A percentile compares a stretch with the other conserved stretches of the same genome.
phyloP scores from a whole-genome alignment of 352 stramenopile species.

The Globisporangium viniferum region DNA sequence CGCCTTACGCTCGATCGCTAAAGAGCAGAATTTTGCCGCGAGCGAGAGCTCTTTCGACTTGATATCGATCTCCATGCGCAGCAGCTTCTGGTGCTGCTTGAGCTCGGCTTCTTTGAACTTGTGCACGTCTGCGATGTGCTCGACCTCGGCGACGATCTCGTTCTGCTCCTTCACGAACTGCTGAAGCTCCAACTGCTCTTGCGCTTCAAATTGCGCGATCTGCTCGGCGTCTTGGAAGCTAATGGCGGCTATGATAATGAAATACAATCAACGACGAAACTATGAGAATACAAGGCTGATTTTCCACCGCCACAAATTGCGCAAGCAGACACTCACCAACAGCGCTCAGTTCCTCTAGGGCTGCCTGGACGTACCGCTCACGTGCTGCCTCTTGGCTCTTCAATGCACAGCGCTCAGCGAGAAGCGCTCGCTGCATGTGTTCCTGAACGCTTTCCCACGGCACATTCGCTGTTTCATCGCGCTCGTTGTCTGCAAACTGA shows the following conservation, averaged over 20 bases:
- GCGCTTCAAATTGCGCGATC: constrained; percentile 28
- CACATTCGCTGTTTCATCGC: neutral
- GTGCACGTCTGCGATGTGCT: constrained; percentile 24
- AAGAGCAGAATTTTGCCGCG: constrained; percentile 27
- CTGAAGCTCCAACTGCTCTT: constrained; percentile 25
- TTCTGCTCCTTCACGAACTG: constrained; percentile 29
- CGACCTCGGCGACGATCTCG: constrained; percentile 21
- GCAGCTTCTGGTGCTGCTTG: constrained; percentile 45
- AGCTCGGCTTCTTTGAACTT: constrained; percentile 47
- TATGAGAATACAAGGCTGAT: neutral
- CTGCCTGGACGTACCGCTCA: constrained; percentile 28
- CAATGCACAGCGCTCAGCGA: constrained; percentile 34
- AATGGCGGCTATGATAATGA: constrained; percentile 18
- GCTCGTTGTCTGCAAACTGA: constrained; percentile 25
- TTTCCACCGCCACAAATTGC: neutral
- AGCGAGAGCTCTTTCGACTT: constrained; percentile 31
- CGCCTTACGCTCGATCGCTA: constrained; percentile 28
- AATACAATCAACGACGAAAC: neutral
- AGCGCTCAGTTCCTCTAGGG: constrained; percentile 25
- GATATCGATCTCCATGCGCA: constrained; percentile 37
- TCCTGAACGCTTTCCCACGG: constrained; percentile 20
- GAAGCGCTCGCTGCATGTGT: constrained; percentile 32
- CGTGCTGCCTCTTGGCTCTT: constrained; percentile 35
- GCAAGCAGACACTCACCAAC: constrained; percentile 24
- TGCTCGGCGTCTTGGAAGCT: constrained; percentile 23